Conservation (phyloP, 2,329 filamentous ascomycete genomes). For the Colletotrichum sidae region DNA sequence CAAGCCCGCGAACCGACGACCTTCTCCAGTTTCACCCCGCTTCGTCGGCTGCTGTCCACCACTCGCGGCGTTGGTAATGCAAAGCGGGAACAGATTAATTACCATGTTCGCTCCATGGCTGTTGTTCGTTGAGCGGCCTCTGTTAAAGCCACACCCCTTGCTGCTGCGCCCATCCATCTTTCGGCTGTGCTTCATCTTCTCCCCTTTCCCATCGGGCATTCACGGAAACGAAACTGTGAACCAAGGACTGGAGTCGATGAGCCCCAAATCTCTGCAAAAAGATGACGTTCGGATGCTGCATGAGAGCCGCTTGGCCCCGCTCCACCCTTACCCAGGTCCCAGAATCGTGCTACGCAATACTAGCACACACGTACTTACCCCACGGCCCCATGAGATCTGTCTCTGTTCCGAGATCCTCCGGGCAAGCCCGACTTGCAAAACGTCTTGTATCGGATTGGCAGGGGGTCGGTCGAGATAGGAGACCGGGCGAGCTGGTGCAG, state of each 20-base stretch:
- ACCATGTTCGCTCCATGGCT: too few species aligned
- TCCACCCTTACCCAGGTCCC: not conserved
- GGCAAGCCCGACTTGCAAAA: too few species aligned
- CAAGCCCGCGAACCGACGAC: too few species aligned
- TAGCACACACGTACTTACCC: constrained; percentile 22
- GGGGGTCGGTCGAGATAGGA: too few species aligned
- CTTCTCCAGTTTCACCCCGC: too few species aligned
- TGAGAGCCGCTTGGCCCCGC: constrained; percentile 36
- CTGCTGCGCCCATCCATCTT: not conserved
- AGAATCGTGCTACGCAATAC: not conserved
- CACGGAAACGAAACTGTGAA: constrained; percentile 19
- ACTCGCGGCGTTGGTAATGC: too few species aligned
- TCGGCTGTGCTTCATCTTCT: not conserved
- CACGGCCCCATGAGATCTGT: constrained; percentile 10
- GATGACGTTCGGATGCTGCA: constrained; percentile 37
- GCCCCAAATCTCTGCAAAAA: constrained; percentile 29
- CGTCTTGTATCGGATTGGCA: too few species aligned
- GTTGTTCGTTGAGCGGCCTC: not conserved
- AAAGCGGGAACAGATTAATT: too few species aligned
- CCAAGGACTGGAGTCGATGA: not conserved
- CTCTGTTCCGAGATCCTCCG: too few species aligned
- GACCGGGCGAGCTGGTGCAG: too few species aligned
- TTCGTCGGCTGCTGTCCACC: too few species aligned
- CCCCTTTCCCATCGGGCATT: constrained; percentile 29
- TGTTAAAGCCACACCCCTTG: not conserved